Evolutionary conservation across 305 asterid species (phyloP), one percentile per base, ranked within the genome.

Genomic region (Fraxinus albicans): DNA sequence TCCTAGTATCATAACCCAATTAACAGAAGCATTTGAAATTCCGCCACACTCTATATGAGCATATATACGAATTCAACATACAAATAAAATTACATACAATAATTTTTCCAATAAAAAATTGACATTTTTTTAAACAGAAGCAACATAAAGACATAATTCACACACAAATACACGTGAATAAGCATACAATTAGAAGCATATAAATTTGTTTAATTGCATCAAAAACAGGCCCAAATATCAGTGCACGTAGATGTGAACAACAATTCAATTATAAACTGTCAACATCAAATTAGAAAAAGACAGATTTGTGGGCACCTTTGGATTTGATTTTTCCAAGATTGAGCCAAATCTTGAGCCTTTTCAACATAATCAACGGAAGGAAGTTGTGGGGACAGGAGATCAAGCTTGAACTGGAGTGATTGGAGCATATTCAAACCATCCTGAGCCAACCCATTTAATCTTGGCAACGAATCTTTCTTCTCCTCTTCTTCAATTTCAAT

Each of bases 391-490:
- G 97, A 97, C 82, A 96, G 92, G 69, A 96, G 96, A 89, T 96
- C 99, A 47, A 96, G 97, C 85, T 92, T 86, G 89, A 92, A 94
- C 23, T 91, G 97, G 78, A 91, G 94, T 0, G 98, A 91, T 82
- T 92, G 93, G 77, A 96, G 91, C 81, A 79, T 50, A 83, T 83
- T 89, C 75, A 93, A 76, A 77, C 95, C 94, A 91, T 96, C 98
- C 84, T 96, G 99, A 79, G 97, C 98, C 47, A 93, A 84, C 50
- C 99, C 97, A 77, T 96, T 96, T 81, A 94, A 90, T 88, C 99
- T 91, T 12, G 97, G 98, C 86, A 96, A 86, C 10, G 99, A 96
- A 82, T 90, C 86, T 85, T 90, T 91, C 81, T 86, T 87, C 85
- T 79, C 92, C 21, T 88, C 42, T 80, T 88, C 87, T 73, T 76